Conservation (phyloP, 2,329 filamentous ascomycete species). For the Fusarium sp. region DNA sequence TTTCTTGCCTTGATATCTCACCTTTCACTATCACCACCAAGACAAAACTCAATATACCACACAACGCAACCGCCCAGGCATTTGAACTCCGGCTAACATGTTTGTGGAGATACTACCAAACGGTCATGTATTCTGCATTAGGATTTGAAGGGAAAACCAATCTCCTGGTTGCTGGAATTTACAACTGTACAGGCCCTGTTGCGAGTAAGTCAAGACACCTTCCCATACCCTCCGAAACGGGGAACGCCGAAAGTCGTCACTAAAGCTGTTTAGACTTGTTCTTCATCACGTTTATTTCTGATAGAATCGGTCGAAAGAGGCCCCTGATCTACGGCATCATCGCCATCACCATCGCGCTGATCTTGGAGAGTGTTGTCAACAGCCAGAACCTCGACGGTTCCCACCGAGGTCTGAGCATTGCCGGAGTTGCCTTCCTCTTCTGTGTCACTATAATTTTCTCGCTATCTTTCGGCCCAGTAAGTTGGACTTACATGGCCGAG, state of each 20-base stretch:
- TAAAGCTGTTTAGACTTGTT: constrained; percentile 57
- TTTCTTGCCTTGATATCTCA: too few relatives aligned
- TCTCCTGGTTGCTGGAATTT: constrained; percentile 70
- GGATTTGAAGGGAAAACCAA: constrained; percentile 63
- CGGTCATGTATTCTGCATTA: constrained; percentile 65
- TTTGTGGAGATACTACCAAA: constrained; percentile 59
- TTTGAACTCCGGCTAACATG: background rate
- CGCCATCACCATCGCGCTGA: constrained; percentile 68
- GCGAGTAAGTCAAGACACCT: constrained; percentile 51
- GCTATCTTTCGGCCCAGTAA: constrained; percentile 64
- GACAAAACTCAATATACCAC: background rate
- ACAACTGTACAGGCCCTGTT: constrained; percentile 70
- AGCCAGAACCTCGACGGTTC: constrained; percentile 59
- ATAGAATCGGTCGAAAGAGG: constrained; percentile 71
- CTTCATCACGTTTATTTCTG: constrained; percentile 70
- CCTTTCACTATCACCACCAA: too few relatives aligned
- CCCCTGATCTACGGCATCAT: constrained; percentile 75
- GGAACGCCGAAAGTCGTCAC: background rate
- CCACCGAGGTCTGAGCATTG: constrained; percentile 63
- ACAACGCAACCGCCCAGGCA: background rate
- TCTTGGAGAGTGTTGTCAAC: constrained; percentile 69
- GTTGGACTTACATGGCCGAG: constrained; percentile 72
- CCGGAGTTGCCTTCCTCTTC: constrained; percentile 72
- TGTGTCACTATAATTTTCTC: constrained; percentile 66
- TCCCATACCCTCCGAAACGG: background rate